A percentile compares a stretch with the other conserved stretches of the same genome.
These are phyloP conservation scores for Thecaphora thlaspeos DNA, from an alignment of 1,284 basidiomycete species.

Conservation along the genomic window DNA sequence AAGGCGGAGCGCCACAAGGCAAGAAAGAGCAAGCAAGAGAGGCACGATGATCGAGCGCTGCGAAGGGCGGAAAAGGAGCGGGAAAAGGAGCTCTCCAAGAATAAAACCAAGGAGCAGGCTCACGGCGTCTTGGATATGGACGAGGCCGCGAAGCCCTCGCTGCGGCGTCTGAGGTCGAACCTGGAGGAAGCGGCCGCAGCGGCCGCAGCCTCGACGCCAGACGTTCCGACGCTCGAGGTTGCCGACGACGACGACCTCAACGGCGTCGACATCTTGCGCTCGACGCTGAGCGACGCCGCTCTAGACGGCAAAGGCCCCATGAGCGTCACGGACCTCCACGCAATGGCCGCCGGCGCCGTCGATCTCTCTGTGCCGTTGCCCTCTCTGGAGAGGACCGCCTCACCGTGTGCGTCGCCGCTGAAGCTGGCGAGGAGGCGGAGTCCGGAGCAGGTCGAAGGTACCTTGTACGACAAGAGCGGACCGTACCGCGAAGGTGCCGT, in stretches of 20 bases:
- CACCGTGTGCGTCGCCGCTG: constrained; percentile 29
- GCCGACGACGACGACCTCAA: constrained; percentile 10
- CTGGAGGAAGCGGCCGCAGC: constrained; percentile 39
- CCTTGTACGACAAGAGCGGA: constrained; percentile 51
- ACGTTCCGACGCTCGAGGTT: constrained; percentile 4
- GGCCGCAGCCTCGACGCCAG: constrained; percentile 22
- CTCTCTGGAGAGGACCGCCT: constrained; percentile 9
- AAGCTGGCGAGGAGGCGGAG: constrained; percentile 34
- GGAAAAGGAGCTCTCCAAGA: constrained; percentile 3
- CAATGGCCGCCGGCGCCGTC: no score
- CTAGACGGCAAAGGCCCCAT: constrained; percentile 26
- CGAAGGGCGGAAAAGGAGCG: neutral
- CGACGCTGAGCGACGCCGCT: constrained; percentile 21
- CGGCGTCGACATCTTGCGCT: constrained; percentile 13
- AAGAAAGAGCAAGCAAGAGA: no score
- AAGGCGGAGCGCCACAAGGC: neutral
- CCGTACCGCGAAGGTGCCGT: constrained; percentile 52
- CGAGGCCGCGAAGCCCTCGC: constrained; percentile 19
- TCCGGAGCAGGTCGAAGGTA: constrained; percentile 50
- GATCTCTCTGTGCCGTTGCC: neutral
- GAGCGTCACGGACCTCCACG: constrained; percentile 22
- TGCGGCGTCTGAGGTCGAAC: constrained; percentile 23
- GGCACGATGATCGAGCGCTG: neutral
- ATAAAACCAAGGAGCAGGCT: constrained; percentile 13
- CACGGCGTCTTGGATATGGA: constrained; percentile 23